Base-by-base conservation (phyloP, 768 basidiomycete genomes). In the Paxillus involutus region DNA sequence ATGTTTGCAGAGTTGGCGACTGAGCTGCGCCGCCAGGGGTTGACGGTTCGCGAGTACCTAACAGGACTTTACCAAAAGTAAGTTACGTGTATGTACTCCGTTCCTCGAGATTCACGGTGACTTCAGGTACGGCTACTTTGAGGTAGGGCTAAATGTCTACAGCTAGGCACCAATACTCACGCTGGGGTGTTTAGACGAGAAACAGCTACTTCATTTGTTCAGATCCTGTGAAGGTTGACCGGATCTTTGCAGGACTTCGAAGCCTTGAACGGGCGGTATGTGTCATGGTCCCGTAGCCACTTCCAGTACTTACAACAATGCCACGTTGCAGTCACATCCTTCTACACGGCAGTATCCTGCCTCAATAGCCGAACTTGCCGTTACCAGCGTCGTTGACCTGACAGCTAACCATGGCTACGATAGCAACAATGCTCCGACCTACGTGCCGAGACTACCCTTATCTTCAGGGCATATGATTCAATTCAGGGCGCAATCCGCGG, bases 401-500 rank as follows among this genome's bases (percentile, higher is more conserved):
- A 94, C 92, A 2, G 72, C 73, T 19, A 57, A 45, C 3, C 57
- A 70, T 46, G 89, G 88, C 17, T 91, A 87, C 65, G 91, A 92
- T 59, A 90, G 85, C 59, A 75, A 76, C 6, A 88, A 91, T 61
- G 77, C 85, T n/a, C 86, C 88, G 1, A 75, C 75, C 3, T 84
- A 77, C 63, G 71, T 77, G 59, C 86, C 90, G 12, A 69, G 71
- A 26, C 72, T 91, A 17, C 88, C 87, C 17, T 68, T 90, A 33
- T 90, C 91, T 17, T 85, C 84, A 0, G 86, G 91, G 6, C 86
- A 94, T 59, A 94, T 94, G 93, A 83, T 94, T 40, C 86, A 89
- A 59, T 88, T 95, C 66, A 74, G 83, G 49, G 88, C 83, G 3
- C 56, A 57, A 43, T 66, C 59, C 1, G 72, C 75, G 44, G 73